Evolutionary conservation across 257 asterid species (phyloP), one percentile per base, ranked within the genome.

Genomic region (Fraxinus excelsior): DNA sequence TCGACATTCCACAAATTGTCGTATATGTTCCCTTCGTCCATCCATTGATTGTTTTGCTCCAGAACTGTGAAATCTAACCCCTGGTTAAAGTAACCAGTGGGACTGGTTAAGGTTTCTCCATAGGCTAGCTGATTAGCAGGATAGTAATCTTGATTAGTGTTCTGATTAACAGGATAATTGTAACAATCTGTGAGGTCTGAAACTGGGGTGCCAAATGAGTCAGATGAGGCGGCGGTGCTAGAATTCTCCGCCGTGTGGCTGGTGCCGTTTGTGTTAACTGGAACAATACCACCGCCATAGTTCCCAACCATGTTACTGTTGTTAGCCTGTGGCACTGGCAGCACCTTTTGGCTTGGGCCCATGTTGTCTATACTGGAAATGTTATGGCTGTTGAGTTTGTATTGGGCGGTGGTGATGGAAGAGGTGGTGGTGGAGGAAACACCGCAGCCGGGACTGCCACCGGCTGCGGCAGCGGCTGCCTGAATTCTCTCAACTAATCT

Each of bases 401-500:
- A 32, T 21, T 21, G 66, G 11, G 13, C 23, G 25, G 65, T 6
- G 72, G 85, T 53, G 65, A 83, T 38, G 42, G 8, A 35, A 35
- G 38, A 35, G 38, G 42, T 53, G 70, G 76, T 11, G 28, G 80
- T 11, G 11, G 69, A 6, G 40, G 80, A 10, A 0, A 83, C 5
- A 11, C 9, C 12, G 18, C 42, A 19, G 10, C 34, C 19, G 51
- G 18, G 11, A 1, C 42, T 1, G 42, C 42, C 51, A 11, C 11
- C 46, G 3, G 76, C 66, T 0, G 67, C 49, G 0, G 71, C 66
- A 0, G 86, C 78, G 5, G 92, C 81, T 0, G 97, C 96, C 84
- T 94, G 97, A 75, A 91, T 91, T 75, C 94, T 84, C 76, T 91
- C 97, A 6, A 85, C 91, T 42, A 91, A 75, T 71, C 95, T 79